These are phyloP conservation scores for Paecilomyces variotii DNA, from an alignment of 2,329 filamentous ascomycete species.

Conservation along the genomic window DNA sequence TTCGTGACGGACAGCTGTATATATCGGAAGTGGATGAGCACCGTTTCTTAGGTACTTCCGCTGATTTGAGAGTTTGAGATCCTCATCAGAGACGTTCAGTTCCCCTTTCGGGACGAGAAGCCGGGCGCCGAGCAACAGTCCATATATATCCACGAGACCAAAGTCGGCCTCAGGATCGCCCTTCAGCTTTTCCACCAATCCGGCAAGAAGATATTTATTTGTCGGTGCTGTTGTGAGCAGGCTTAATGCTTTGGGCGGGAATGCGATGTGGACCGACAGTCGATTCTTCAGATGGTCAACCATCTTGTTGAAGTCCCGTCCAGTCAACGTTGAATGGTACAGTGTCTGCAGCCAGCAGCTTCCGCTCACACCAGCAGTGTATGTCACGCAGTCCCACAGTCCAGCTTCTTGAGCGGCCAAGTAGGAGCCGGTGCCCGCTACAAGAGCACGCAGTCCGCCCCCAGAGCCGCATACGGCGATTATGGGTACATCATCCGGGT, in stretches of 20 bases:
- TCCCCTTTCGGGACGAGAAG: slow-evolving; percentile 82
- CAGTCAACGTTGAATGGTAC: slow-evolving; percentile 71
- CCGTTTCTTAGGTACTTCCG: slow-evolving; percentile 66
- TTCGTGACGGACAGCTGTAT: slow-evolving; percentile 90
- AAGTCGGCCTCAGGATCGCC: slow-evolving; percentile 74
- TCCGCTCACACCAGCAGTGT: slow-evolving; percentile 90
- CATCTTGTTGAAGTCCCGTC: slow-evolving; percentile 58
- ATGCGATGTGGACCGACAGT: slow-evolving; percentile 82
- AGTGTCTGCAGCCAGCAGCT: slow-evolving; percentile 92
- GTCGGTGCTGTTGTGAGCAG: slow-evolving; percentile 82
- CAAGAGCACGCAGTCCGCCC: slow-evolving; percentile 79
- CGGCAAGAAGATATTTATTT: slow-evolving; percentile 81
- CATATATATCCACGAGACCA: slow-evolving; percentile 89
- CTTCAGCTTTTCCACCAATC: slow-evolving; percentile 83
- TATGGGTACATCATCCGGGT: slow-evolving; percentile 84
- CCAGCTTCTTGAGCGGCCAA: slow-evolving; percentile 77
- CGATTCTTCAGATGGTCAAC: slow-evolving; percentile 81
- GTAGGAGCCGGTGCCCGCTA: slow-evolving; percentile 83
- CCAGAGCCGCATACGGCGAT: slow-evolving; percentile 95
- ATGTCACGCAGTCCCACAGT: slow-evolving; percentile 87
- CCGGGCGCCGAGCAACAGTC: slow-evolving; percentile 72
- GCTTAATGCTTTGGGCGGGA: slow-evolving; percentile 74
- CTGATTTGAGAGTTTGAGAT: slow-evolving; percentile 90
- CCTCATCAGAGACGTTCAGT: slow-evolving; percentile 62
- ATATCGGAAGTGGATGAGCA: slow-evolving; percentile 81